A percentile compares a stretch with the other conserved stretches of the same genome.
Conservation (phyloP, 2,329 filamentous ascomycete genomes). For the Ophiostoma piceae region DNA sequence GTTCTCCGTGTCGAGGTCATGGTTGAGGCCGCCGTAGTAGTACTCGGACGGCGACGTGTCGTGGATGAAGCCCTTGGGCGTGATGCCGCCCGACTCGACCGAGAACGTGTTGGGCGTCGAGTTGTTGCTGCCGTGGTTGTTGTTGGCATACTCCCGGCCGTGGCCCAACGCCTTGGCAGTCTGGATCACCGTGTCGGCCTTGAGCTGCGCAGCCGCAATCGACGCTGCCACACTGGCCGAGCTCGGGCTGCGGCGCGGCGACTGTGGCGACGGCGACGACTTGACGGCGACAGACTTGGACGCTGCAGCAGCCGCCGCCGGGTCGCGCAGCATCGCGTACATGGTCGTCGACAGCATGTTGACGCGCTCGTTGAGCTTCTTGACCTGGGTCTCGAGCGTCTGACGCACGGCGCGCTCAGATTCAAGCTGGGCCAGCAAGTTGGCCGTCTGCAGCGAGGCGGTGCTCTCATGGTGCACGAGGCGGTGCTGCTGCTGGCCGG, state of each 20-base stretch:
- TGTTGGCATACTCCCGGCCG: neutral
- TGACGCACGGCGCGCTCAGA: constrained; percentile 53
- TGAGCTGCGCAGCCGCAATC: constrained; percentile 17
- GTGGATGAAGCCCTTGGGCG: constrained; percentile 38
- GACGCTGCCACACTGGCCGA: constrained; percentile 12
- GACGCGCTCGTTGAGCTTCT: constrained; percentile 47
- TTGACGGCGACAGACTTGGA: constrained; percentile 15
- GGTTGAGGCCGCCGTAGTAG: constrained; percentile 22
- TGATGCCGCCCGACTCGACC: constrained; percentile 31
- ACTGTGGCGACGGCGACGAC: constrained; percentile 4
- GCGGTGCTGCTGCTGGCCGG: constrained; percentile 28
- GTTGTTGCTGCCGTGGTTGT: neutral
- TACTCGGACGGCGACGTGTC: constrained; percentile 31
- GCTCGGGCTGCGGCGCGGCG: constrained; percentile 28
- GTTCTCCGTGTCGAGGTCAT: constrained; percentile 30
- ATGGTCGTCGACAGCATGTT: constrained; percentile 43
- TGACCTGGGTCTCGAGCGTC: constrained; percentile 53
- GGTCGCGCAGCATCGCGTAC: constrained; percentile 35
- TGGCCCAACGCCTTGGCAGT: constrained; percentile 23
- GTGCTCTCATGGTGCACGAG: constrained; percentile 36
- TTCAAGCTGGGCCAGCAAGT: constrained; percentile 49
- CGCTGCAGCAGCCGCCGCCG: constrained; percentile 31
- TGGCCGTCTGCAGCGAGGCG: constrained; percentile 38
- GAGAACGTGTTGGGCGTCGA: neutral
- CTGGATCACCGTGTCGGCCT: constrained; percentile 20